Evolutionary conservation across 306 rosid genomes (phyloP).

Genomic region (Canavalia ensiformis): DNA sequence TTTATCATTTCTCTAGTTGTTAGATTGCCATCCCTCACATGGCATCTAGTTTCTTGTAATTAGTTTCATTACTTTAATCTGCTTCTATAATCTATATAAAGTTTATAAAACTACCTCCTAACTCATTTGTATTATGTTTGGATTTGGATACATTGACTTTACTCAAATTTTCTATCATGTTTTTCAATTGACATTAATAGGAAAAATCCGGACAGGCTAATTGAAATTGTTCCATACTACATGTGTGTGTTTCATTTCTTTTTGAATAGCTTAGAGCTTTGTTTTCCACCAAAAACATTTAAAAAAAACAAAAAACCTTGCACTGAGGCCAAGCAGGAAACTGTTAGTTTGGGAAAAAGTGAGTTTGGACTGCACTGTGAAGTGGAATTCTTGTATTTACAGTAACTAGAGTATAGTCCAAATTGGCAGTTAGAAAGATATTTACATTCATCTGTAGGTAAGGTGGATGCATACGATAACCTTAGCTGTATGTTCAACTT

Average conservation of each 20-base stretch:
- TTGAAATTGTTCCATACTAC: slow-evolving; percentile 16
- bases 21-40: slow-evolving; percentile 16
- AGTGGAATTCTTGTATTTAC: not conserved
- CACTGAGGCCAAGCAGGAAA: not conserved
- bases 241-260: slow-evolving; percentile 9
- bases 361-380: not conserved
- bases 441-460: slow-evolving; percentile 24
- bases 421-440: not conserved
- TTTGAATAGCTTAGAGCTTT: not conserved
- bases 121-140: slow-evolving; percentile 9
- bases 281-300: not conserved
- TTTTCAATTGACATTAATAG: slow-evolving; percentile 15
- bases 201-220: slow-evolving; percentile 1
- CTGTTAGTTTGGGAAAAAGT: not conserved
- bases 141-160: slow-evolving; percentile 8
- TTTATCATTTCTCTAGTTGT: slow-evolving; percentile 15
- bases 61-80: slow-evolving; percentile 25
- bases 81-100: not conserved
- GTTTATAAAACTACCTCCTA: not conserved
- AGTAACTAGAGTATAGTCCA: not conserved
- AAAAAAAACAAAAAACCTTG: too few relatives aligned
- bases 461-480: slow-evolving; percentile 33
- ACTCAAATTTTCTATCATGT: not conserved
- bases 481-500: slow-evolving; percentile 30
- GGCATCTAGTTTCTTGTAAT: slow-evolving; percentile 23